These are phyloP conservation scores for Silene latifolia DNA, from an alignment of 148 eudicot genomes.

Conservation along the genomic window DNA sequence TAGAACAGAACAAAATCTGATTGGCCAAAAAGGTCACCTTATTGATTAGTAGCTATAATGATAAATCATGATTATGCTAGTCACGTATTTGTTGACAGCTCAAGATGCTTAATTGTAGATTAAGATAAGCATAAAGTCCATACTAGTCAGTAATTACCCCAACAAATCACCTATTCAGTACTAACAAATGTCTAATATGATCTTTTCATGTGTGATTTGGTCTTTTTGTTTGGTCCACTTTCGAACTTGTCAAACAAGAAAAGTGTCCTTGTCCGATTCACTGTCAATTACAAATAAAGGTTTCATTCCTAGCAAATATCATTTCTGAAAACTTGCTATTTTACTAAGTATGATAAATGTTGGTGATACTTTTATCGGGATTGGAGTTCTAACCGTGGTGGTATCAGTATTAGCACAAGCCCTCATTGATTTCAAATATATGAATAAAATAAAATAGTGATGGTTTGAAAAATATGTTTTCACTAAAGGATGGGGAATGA, in stretches of 20 bases:
- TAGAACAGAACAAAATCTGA: slow-evolving; percentile 5
- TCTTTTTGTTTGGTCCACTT: slow-evolving; percentile 14
- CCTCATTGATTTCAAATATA: no score
- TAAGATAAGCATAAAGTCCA: neutral
- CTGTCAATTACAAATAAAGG: slow-evolving; percentile 15
- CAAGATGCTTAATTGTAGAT: slow-evolving; percentile 25
- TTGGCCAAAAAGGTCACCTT: slow-evolving; percentile 13
- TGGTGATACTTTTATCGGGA: neutral
- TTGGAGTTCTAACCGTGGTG: neutral
- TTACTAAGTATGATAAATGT: neutral
- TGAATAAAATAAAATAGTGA: no score
- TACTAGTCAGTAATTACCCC: no score
- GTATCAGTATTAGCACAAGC: no score
- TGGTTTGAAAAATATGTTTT: no score
- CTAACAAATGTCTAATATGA: slow-evolving; percentile 8
- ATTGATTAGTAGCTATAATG: slow-evolving; percentile 22
- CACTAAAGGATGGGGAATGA: no score
- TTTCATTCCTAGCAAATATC: neutral
- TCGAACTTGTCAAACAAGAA: slow-evolving; percentile 6
- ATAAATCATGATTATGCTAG: slow-evolving; percentile 31
- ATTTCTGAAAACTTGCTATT: neutral
- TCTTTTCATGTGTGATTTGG: slow-evolving; percentile 5
- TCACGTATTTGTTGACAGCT: slow-evolving; percentile 35
- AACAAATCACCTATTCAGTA: slow-evolving; percentile 2
- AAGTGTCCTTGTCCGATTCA: no score